Evolutionary conservation across 2,329 filamentous ascomycete genomes (phyloP), one percentile per base, ranked within the genome.

Genomic region (Scedosporium boydii): DNA sequence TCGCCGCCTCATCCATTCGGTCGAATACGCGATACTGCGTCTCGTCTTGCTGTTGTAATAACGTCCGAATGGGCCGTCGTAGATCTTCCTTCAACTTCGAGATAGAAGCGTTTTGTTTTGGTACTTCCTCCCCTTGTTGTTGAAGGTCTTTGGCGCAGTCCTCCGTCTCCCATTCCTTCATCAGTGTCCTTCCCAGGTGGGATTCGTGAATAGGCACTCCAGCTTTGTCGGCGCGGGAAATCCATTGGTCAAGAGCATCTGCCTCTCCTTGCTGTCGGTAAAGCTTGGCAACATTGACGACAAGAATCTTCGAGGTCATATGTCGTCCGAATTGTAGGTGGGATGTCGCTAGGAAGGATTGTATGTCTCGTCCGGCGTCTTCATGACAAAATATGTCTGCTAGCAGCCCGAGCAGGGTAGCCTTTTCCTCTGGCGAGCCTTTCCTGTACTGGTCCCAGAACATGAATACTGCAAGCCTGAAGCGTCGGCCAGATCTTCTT

Each of bases 311-410:
- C 12, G 46, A n/a, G 7, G 59, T 56, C 29, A 55, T 41, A 26
- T 61, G 34, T 14, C 59, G 7, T 23, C 59, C 59, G 34, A 61
- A 56, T 23, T 56, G 59, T 23, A 61, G 10, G 46, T 56, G 46
- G 6, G 48, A 41, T 7, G 59, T 61, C 9, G 59, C 48, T 12
- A 61, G 46, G 48, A 61, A 61, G n/a, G 44, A 42, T 29, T 61
- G 46, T 16, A 61, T 61, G 21, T 42, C 26, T 18, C 18, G 18
- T n/a, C 48, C 29, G 6, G 29, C 29, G 29, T 34, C 29, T 34
- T 34, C 7, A 34, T 34, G 29, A 34, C 26, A n/a, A 48, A 61
- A 61, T 34, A 51, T 10, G 18, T 26, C 29, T 9, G 59, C 48
- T 14, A 61, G n/a, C n/a, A 56, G 27, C 12, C 41, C 18, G 27